phyloP scores from a whole-genome alignment of 2,329 filamentous ascomycete species.

The Arthrobotrys sphaeroides region DNA sequence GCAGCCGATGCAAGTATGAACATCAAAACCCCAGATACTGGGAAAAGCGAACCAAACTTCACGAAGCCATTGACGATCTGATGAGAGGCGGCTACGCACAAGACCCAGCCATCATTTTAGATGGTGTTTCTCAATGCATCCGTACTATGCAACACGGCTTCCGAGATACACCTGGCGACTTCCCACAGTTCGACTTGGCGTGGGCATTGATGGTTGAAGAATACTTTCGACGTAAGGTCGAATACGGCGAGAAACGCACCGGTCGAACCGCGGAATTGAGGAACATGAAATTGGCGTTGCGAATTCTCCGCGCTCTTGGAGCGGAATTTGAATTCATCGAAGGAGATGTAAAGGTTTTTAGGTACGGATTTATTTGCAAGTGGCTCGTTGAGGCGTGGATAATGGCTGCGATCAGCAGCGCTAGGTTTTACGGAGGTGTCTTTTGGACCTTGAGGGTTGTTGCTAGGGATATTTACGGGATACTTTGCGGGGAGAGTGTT shows the following conservation, averaged over 20 bases:
- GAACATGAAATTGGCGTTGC: constrained; percentile 23
- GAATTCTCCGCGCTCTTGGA: constrained; percentile 20
- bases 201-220: constrained; percentile 42
- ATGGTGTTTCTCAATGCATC: constrained; percentile 15
- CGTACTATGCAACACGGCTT: neutral
- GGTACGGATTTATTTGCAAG: constrained; percentile 40
- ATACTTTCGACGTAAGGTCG: neutral
- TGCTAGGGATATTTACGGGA: constrained; percentile 16
- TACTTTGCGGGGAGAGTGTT: constrained; percentile 28
- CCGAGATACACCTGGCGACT: constrained; percentile 12
- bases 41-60: neutral
- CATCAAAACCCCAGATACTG: constrained; percentile 1
- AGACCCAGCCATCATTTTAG: neutral
- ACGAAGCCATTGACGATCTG: constrained; percentile 4
- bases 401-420: constrained; percentile 19
- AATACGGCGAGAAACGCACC: neutral
- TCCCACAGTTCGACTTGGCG: constrained; percentile 39
- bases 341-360: constrained; percentile 23
- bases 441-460: constrained; percentile 22
- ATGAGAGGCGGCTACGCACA: neutral
- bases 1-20: constrained; percentile 26
- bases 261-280: neutral
- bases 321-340: constrained; percentile 26
- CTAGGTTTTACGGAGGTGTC: constrained; percentile 32
- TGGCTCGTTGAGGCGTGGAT: constrained; percentile 49